phyloP scores from a whole-genome alignment of 2,329 filamentous ascomycete species.

The Fusarium avenaceum region DNA sequence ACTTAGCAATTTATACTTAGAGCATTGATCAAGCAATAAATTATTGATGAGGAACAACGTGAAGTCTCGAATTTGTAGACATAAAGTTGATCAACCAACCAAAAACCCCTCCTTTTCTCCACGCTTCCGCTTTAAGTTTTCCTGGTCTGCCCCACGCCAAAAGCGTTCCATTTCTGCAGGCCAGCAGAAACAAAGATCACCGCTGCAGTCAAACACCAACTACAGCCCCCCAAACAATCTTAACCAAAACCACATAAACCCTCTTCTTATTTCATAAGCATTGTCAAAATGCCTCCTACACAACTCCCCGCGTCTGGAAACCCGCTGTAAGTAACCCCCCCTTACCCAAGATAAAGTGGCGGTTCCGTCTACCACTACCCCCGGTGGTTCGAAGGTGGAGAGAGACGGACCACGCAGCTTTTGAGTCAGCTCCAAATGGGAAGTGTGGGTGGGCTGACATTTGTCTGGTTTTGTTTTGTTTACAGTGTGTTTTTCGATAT shows the following conservation, averaged over 20 bases:
- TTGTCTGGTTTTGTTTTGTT: constrained; percentile 30
- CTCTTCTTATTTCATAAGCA: background rate
- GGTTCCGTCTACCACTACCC: constrained; percentile 11
- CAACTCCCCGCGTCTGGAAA: constrained; percentile 63
- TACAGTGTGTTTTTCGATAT: constrained; percentile 80
- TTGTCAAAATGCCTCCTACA: constrained; percentile 58
- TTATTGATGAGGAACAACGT: background rate
- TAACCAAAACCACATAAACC: constrained; percentile 13
- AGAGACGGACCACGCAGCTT: constrained; percentile 31
- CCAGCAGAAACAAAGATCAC: constrained; percentile 18
- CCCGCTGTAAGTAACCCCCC: constrained; percentile 58
- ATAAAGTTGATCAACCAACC: constrained; percentile 17
- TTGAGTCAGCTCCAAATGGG: constrained; percentile 35
- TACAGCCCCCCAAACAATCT: constrained; percentile 14
- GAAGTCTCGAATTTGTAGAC: background rate
- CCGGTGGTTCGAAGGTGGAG: constrained; percentile 37
- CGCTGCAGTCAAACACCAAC: constrained; percentile 12
- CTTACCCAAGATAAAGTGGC: constrained; percentile 15
- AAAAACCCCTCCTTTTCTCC: constrained; percentile 21
- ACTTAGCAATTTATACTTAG: background rate
- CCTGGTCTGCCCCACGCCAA: constrained; percentile 30
- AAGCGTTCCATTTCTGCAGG: constrained; percentile 24
- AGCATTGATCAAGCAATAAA: background rate
- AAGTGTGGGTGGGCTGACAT: constrained; percentile 44
- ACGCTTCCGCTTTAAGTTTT: constrained; percentile 23